Base-by-base conservation (phyloP, 2,329 filamentous ascomycete species). In the Apiospora phragmitis region DNA sequence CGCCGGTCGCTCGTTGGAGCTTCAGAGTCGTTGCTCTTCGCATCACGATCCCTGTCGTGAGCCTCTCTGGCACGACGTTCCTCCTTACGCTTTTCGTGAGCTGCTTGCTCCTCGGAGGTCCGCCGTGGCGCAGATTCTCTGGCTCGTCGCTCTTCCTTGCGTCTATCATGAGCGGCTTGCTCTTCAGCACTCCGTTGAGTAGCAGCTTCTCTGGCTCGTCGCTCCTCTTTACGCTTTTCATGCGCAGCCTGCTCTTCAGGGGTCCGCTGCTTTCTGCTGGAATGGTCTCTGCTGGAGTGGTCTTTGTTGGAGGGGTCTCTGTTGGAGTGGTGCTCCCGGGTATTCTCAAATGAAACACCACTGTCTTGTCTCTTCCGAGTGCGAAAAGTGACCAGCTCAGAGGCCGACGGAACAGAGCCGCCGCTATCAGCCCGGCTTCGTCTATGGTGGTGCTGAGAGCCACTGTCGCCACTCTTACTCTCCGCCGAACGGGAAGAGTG, bases 1-100 rank as follows among this genome's bases (percentile, higher is more conserved):
- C 18, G 29, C 6, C 66, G 71, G 29, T 70, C 69, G 55, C 66
- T 69, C n/a, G 35, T 47, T 16, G 69, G 69, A 26, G 59, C 62
- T 29, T 70, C 69, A 6, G 71, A 59, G 16, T 70, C 71, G 47
- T 72, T 72, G 29, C 35, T 69, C 21, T 62, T 72, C 12, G 32
- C 43, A 29, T 68, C 71, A 21, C 29, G 59, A 29, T 71, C 68
- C 11, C 24, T 49, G 29, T 71, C 49, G 49, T 49, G 35, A 11
- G n/a, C 38, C 11, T 72, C 71, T 21, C 41, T 38, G 38, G 35
- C 43, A 3, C 45, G 67, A 55, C 67, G 67, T 55, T 68, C 67
- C 14, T 68, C 45, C 18, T 55, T 49, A 32, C 29, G 67, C n/a
- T 24, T 35, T 3, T 35, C 45, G 67, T 55, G 45, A n/a, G 18